Evolutionary conservation across 139 green algal species (phyloP).

Genomic region (Micromonas commoda): DNA sequence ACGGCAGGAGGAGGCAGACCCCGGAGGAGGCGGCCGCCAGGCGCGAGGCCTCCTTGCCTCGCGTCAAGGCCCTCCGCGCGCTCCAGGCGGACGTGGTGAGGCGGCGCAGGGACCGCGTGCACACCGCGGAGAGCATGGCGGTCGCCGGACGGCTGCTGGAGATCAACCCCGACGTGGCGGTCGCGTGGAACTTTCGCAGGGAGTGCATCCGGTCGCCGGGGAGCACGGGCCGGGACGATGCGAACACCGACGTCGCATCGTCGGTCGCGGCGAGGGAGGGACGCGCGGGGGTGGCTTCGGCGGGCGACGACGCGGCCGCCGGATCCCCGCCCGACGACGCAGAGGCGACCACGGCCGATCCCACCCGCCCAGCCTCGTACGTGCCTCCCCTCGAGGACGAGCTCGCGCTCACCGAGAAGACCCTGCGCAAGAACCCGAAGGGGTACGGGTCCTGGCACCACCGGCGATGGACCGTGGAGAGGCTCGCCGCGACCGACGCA

Average conservation of each 20-base stretch:
- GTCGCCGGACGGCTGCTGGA: conserved; percentile 55
- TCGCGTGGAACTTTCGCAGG: conserved; percentile 81
- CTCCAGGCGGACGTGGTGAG: conserved; percentile 51
- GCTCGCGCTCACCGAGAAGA: conserved; percentile 43
- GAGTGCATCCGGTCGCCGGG: conserved; percentile 51
- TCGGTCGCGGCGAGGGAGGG: conserved; percentile 36
- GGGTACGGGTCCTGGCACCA: conserved; percentile 92
- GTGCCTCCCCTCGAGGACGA: conserved; percentile 13
- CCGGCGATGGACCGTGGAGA: conserved; percentile 66
- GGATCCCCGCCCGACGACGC: conserved; percentile 15
- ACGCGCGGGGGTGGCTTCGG: not conserved
- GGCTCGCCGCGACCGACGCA: conserved; percentile 32
- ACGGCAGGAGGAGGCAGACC: no score
- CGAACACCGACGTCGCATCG: conserved; percentile 37
- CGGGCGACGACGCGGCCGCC: conserved; percentile 24
- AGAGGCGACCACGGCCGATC: no score
- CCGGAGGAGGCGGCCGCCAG: no score
- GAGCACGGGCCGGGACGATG: conserved; percentile 30
- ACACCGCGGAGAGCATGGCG: conserved; percentile 27
- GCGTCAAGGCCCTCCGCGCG: conserved; percentile 44
- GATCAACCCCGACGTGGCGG: conserved; percentile 80
- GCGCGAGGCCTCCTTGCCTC: not conserved
- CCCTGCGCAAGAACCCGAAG: conserved; percentile 82
- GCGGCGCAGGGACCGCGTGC: conserved; percentile 1
- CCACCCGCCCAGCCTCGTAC: no score